Evolutionary conservation across 768 basidiomycete genomes (phyloP), one percentile per base, ranked within the genome.

Genomic region (Rhizopogon vesiculosus): DNA sequence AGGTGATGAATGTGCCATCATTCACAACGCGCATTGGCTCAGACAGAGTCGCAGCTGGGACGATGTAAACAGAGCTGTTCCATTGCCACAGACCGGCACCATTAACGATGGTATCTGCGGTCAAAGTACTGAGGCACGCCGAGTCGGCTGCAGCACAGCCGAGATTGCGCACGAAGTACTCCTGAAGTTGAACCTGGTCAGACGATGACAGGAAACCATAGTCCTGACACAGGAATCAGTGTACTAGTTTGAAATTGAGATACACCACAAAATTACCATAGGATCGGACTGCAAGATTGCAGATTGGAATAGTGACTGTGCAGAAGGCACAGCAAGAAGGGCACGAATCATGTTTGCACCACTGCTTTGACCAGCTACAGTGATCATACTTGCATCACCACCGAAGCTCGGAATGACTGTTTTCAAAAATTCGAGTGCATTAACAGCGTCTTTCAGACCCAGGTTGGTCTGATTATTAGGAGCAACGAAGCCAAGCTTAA

Each of bases 231-330:
- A 56, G 35, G 39, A 39, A 57, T 60, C 48, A 39, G 53, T 31
- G 18, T 28, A 39, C 31, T 6, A 12, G 16, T 25, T 41, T 10
- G 35, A 45, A 31, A 7, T 54, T 3, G 40, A 33, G 42, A 28
- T 48, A 33, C 3, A 44, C 2, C 10, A 48, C 1, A 19, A n/a
- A 63, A 78, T 55, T 62, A 87, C 90, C 83, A 94, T 89, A 2
- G 93, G 89, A 64, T 94, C 93, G 0, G 91, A 93, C 53, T 95
- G 91, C 18, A 94, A 65, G 55, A 93, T 91, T 0, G 85, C 89
- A 51, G 81, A 86, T 55, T 79, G 75, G 76, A 95, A 95, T 49
- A 93, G 74, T 1, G 80, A 75, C 19, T 81, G 77, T 0, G 86
- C 91, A 3, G 84, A 82, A 3, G 92, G 89, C 3, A 76, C 75